Evolutionary conservation across 2,329 filamentous ascomycete genomes (phyloP).

Genomic region (Colletotrichum filicis): DNA sequence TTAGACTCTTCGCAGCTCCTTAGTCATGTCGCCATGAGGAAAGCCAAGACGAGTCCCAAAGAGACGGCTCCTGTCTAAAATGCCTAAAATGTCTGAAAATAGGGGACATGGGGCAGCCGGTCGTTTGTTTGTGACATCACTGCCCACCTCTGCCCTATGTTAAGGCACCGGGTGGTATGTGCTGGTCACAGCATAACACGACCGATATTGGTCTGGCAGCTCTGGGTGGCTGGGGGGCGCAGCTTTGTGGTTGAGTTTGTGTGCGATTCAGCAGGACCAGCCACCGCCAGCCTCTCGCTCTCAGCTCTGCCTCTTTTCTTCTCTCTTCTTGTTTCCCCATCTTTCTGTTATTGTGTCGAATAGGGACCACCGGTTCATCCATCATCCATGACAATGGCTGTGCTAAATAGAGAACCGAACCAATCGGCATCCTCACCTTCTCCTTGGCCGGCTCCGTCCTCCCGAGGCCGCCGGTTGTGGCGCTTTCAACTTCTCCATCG

Average conservation of each 20-base stretch:
- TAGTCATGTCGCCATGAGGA: neutral
- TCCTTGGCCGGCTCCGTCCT: neutral
- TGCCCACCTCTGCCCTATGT: constrained; percentile 4
- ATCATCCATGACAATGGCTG: neutral
- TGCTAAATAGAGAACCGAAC: constrained; percentile 1
- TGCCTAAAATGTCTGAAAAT: neutral
- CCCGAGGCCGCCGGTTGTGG: constrained; percentile 10
- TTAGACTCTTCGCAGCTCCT: neutral
- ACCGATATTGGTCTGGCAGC: neutral
- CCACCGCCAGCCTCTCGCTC: neutral
- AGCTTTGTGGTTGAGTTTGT: neutral
- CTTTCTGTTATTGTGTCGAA: neutral
- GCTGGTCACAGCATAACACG: neutral
- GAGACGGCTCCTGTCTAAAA: neutral
- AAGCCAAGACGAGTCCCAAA: neutral
- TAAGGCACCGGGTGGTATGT: neutral
- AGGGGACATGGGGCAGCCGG: constrained; percentile 13
- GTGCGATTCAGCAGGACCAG: constrained; percentile 3
- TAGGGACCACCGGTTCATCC: neutral
- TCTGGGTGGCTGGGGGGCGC: constrained; percentile 1
- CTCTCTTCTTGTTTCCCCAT: neutral
- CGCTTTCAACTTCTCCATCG: neutral
- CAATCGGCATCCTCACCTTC: constrained; percentile 9
- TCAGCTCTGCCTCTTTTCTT: neutral
- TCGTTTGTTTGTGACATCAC: constrained; percentile 26